Percentiles rank a stretch among this genome's conserved stretches.
Evolutionary conservation across 257 asterid species (phyloP).

Genomic region (Schizonepeta tenuifolia): DNA sequence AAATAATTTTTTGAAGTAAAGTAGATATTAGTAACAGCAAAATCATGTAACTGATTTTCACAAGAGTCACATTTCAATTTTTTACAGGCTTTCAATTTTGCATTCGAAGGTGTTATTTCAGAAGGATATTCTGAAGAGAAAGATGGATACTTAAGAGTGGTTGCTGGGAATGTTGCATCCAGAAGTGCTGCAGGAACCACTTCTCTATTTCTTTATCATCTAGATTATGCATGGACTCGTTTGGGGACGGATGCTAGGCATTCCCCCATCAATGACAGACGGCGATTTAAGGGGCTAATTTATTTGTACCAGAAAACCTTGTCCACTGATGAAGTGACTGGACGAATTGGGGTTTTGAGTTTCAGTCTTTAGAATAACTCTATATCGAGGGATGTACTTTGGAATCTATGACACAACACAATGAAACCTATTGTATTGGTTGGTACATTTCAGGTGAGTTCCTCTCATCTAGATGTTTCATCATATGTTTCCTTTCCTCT

Average conservation of each 20-base stretch:
- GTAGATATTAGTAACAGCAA: too few relatives aligned
- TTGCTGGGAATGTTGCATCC: conserved; percentile 94
- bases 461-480: too few relatives aligned
- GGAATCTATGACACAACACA: conserved; percentile 93
- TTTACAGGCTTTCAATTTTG: conserved; percentile 88
- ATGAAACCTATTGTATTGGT: conserved; percentile 90
- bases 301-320: conserved; percentile 86
- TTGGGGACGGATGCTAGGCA: conserved; percentile 52
- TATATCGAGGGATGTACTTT: conserved; percentile 95
- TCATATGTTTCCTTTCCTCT: not conserved
- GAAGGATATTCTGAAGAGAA: conserved; percentile 74
- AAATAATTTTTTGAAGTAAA: not conserved
- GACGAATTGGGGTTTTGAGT: conserved; percentile 89
- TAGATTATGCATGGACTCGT: conserved; percentile 68
- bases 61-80: not conserved
- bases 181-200: conserved; percentile 99
- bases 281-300: conserved; percentile 53
- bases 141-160: conserved; percentile 87
- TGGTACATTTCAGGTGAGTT: conserved; percentile 71
- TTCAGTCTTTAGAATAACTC: conserved; percentile 82
- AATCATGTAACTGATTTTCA: too few relatives aligned
- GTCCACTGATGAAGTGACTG: conserved; percentile 73
- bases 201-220: conserved; percentile 66
- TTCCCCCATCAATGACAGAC: conserved; percentile 43
- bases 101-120: conserved; percentile 93